These are phyloP conservation scores for Zymoseptoria ardabiliae DNA, from an alignment of 2,329 filamentous ascomycete genomes.

Conservation along the genomic window DNA sequence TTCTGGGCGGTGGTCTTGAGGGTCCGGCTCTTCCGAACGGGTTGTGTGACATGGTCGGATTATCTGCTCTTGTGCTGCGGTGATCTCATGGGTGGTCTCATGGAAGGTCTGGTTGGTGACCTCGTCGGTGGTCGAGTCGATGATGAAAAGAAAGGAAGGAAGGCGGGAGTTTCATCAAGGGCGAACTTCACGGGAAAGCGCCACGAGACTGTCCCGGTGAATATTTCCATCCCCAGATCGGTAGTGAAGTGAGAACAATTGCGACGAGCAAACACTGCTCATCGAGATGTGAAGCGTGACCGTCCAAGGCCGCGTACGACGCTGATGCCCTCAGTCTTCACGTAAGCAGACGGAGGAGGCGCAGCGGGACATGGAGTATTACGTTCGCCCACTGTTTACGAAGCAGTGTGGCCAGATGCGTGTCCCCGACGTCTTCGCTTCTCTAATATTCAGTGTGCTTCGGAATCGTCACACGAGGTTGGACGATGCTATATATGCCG, in stretches of 20 bases:
- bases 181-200: not conserved
- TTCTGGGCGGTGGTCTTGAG: not conserved
- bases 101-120: not conserved
- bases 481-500: too few relatives aligned
- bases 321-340: too few relatives aligned
- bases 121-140: not conserved
- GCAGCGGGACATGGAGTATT: not conserved
- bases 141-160: not conserved
- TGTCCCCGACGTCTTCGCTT: too few relatives aligned
- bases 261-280: not conserved
- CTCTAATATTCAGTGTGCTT: too few relatives aligned
- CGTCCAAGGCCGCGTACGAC: not conserved
- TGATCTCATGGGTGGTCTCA: not conserved
- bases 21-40: slow-evolving; percentile 12
- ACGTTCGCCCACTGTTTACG: too few relatives aligned
- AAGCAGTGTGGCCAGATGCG: too few relatives aligned
- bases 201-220: not conserved
- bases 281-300: not conserved
- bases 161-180: not conserved
- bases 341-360: not conserved
- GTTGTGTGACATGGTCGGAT: slow-evolving; percentile 13
- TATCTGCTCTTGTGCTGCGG: not conserved
- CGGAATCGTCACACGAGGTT: too few relatives aligned
- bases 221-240: not conserved
- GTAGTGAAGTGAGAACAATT: not conserved